Evolutionary conservation across 495 filamentous ascomycete genomes (phyloP), one percentile per base, ranked within the genome.

Genomic region (Saxophila tyrrhenica): DNA sequence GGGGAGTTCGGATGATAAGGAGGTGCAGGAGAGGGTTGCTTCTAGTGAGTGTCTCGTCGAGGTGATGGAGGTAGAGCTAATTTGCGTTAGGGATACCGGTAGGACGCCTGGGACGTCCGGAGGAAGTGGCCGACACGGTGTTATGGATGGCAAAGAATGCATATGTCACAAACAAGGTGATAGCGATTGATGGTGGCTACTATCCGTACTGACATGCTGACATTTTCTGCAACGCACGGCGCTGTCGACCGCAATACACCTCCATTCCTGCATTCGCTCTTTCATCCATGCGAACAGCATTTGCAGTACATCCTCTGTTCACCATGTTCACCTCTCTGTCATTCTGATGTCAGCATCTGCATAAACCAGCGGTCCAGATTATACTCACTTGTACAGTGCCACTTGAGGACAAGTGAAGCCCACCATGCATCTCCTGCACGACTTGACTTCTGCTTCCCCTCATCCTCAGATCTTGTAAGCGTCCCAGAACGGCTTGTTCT

Each of bases 141-240:
- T 16, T 65, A n/a, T 69, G 64, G 65, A 65, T 65, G 63, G 59
- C 65, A 5, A 64, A 64, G 48, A 65, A 53, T 1, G 54, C 51
- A 13, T 69, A 65, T 60, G 56, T 67, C 16, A 67, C 63, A 0
- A 69, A 67, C 50, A 65, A 69, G 51, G 61, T 67, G 15, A 59
- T 69, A 25, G 64, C 48, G 1, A 58, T 67, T 19, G 66, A 69
- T 60, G 66, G 66, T 0, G 65, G 65, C 0, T 52, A 66, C 56
- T 65, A 62, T 50, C 51, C 62, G 17, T 61, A 63, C 42, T 65
- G 47, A 52, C 13, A 13, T 35, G 5, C 10, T 7, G 5, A 13
- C 7, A 35, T 5, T 7, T 35, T 13, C 29, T 13, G 7, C 29
- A 35, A n/a, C n/a, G n/a, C n/a, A n/a, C n/a, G n/a, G n/a, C n/a